phyloP scores from a whole-genome alignment of 1,284 basidiomycete species.

The Cronartium quercuum region DNA sequence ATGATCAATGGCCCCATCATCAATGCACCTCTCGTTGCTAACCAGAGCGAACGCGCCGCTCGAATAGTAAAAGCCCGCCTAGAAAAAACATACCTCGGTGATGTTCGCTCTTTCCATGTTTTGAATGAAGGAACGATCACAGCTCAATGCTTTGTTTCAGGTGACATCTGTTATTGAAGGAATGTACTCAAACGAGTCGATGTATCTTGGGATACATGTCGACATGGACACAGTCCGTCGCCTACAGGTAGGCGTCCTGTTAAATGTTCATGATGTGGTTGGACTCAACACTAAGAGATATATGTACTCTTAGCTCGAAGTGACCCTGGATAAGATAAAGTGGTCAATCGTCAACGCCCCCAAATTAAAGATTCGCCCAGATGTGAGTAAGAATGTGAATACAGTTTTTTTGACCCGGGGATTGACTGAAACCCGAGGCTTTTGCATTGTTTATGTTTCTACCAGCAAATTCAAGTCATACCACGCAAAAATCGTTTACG shows the following conservation, averaged over 20 bases:
- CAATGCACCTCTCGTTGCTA: conserved; percentile 81
- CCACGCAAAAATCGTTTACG: conserved; percentile 67
- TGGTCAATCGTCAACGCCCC: conserved; percentile 79
- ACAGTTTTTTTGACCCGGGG: conserved; percentile 59
- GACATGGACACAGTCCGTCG: conserved; percentile 83
- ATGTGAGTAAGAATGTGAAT: conserved; percentile 46
- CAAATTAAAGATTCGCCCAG: conserved; percentile 88
- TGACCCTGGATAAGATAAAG: conserved; percentile 87
- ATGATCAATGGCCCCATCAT: conserved; percentile 96
- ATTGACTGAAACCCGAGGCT: neutral
- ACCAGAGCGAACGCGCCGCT: conserved; percentile 64
- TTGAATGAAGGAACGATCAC: neutral
- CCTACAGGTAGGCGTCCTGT: conserved; percentile 58
- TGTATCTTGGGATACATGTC: conserved; percentile 87
- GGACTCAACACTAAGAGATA: neutral
- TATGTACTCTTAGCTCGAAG: conserved; percentile 58
- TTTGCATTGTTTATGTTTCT: conserved; percentile 39
- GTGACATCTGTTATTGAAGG: conserved; percentile 89
- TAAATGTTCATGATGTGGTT: neutral
- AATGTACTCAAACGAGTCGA: conserved; percentile 86
- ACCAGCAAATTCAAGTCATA: conserved; percentile 42
- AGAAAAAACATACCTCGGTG: conserved; percentile 90
- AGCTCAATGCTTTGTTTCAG: neutral
- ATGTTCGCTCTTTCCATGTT: conserved; percentile 50
- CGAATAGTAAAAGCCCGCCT: conserved; percentile 95